Conservation (phyloP, 345 rosid genomes). For the Cardamine chenopodiifolia region DNA sequence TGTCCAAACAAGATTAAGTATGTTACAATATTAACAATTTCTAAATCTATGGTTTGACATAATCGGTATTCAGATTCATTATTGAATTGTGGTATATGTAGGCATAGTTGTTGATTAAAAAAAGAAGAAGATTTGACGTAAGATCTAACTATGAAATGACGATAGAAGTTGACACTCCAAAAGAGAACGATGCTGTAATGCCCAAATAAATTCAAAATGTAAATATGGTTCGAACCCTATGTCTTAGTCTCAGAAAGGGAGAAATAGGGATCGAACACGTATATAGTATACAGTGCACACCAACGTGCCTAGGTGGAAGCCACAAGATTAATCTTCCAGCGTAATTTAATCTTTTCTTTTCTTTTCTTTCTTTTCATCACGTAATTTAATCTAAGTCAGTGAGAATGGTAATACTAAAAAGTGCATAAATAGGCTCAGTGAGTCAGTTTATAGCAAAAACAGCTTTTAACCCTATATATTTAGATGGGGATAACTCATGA, state of each 20-base stretch:
- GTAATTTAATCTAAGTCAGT: constrained; percentile 24
- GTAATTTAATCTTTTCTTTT: background rate
- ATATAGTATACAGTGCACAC: constrained; percentile 7
- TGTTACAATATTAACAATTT: background rate
- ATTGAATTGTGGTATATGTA: background rate
- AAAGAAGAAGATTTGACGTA: background rate
- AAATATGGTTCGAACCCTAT: background rate
- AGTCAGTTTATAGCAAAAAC: constrained; percentile 36
- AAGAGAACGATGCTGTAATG: background rate
- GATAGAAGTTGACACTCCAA: background rate
- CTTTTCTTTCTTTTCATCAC: background rate
- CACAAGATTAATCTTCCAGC: constrained; percentile 15
- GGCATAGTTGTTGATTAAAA: background rate
- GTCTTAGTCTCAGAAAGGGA: background rate
- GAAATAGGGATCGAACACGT: constrained; percentile 3
- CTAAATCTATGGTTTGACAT: background rate
- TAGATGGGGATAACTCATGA: constrained; percentile 25
- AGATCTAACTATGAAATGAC: background rate
- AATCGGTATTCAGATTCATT: background rate
- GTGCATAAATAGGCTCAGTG: constrained; percentile 35
- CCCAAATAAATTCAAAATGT: background rate
- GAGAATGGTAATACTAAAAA: constrained; percentile 29
- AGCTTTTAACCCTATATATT: constrained; percentile 33
- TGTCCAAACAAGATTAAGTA: background rate
- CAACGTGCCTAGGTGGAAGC: constrained; percentile 12